phyloP scores from a whole-genome alignment of 768 basidiomycete species.

The Galerina marginata region DNA sequence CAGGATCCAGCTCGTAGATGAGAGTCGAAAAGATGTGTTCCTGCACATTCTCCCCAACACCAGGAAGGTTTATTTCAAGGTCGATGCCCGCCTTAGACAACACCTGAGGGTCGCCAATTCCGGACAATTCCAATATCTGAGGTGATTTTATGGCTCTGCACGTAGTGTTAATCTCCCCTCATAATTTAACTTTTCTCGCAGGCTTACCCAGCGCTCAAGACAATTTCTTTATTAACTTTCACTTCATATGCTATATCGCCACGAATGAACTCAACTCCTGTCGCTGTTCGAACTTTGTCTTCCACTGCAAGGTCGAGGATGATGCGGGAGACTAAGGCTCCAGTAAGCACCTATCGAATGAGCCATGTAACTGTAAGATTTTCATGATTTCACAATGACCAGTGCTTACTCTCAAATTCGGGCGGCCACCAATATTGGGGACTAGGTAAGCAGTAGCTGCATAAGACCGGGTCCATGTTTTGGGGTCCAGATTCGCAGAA shows the following conservation, averaged over 20 bases:
- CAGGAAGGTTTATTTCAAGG: slow-evolving; percentile 52
- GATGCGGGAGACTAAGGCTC: slow-evolving; percentile 19
- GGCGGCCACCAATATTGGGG: slow-evolving; percentile 57
- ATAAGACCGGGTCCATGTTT: slow-evolving; percentile 68
- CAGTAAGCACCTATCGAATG: slow-evolving; percentile 27
- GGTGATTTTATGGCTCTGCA: slow-evolving; percentile 41
- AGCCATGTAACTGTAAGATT: too few species aligned
- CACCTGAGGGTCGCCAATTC: slow-evolving; percentile 57
- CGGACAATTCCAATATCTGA: slow-evolving; percentile 57
- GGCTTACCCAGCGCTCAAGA: background rate
- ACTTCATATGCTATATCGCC: background rate
- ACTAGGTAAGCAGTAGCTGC: slow-evolving; percentile 67
- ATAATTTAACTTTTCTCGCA: background rate
- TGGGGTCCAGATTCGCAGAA: slow-evolving; percentile 15
- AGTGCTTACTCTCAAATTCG: slow-evolving; percentile 51
- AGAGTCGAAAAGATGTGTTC: slow-evolving; percentile 14
- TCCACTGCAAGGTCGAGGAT: background rate
- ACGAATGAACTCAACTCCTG: slow-evolving; percentile 46
- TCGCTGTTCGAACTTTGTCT: slow-evolving; percentile 7
- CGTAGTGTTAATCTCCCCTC: background rate
- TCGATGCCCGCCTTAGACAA: slow-evolving; percentile 49
- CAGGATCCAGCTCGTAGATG: slow-evolving; percentile 14
- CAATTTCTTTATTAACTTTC: background rate
- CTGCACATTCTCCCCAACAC: slow-evolving; percentile 56
- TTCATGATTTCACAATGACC: too few species aligned